Percentiles rank a stretch among this genome's conserved stretches.
Evolutionary conservation across 352 stramenopile genomes (phyloP).

Genomic region (Salisapilia sapeloensis): DNA sequence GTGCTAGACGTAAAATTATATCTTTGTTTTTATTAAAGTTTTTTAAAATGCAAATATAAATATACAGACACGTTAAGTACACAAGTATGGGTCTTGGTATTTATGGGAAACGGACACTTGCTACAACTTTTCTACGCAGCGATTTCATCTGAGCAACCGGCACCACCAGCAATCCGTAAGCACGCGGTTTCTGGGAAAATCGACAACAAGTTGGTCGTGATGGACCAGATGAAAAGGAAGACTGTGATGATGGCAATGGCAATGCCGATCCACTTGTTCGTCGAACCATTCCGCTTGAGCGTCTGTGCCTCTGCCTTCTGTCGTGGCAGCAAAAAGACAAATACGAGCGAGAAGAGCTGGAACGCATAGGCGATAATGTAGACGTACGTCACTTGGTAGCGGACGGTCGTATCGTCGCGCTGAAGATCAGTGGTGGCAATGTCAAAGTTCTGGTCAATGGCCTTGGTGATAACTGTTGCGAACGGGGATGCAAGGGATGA

Average conservation of each 20-base stretch:
- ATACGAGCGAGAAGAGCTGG: constrained; percentile 11
- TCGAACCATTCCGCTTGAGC: constrained; percentile 10
- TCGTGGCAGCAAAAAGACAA: constrained; percentile 8
- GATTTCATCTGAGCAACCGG: constrained; percentile 5
- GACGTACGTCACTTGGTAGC: constrained; percentile 10
- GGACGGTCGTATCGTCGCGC: constrained; percentile 6
- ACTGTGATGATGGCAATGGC: constrained; percentile 7
- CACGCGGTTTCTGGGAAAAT: constrained; percentile 14
- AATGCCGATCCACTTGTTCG: constrained; percentile 6
- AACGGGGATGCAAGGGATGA: constrained; percentile 20
- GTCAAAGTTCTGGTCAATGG: constrained; percentile 17
- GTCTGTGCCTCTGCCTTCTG: constrained; percentile 13
- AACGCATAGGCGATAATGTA: constrained; percentile 11
- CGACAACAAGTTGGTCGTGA: constrained; percentile 18
- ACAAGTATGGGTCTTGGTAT: too few species aligned
- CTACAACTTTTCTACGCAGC: too few species aligned
- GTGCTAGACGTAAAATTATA: too few species aligned
- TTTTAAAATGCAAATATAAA: too few species aligned
- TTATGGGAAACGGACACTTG: too few species aligned
- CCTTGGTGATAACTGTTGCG: constrained; percentile 29
- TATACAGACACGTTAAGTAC: too few species aligned
- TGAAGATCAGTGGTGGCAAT: constrained; percentile 6
- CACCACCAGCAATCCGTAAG: constrained; percentile 10
- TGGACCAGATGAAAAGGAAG: constrained; percentile 8
- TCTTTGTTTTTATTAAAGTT: too few species aligned